Evolutionary conservation across 306 rosid genomes (phyloP).

Genomic region (Leucaena leucocephala): DNA sequence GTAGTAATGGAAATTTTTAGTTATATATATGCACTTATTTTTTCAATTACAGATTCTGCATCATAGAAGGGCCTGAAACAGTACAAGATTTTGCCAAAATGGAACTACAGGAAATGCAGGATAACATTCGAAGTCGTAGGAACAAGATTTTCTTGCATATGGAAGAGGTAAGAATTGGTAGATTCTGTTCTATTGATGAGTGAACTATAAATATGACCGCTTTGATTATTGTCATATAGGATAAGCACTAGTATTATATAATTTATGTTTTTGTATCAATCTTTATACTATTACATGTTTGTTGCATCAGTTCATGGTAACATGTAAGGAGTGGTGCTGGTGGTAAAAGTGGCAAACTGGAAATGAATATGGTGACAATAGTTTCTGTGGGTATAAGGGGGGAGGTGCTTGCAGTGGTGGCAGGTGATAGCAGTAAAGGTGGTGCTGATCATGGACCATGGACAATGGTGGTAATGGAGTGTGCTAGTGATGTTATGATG

Average conservation of each 20-base stretch:
- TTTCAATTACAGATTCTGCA: conserved; percentile 70
- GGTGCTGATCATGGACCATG: not conserved
- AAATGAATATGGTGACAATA: not conserved
- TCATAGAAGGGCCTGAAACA: conserved; percentile 95
- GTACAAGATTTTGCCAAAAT: conserved; percentile 84
- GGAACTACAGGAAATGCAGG: conserved; percentile 91
- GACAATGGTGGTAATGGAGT: not conserved
- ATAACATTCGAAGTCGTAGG: conserved; percentile 86
- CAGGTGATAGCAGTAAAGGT: not conserved
- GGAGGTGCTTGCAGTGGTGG: not conserved
- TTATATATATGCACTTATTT: not conserved
- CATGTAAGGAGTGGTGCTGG: not conserved
- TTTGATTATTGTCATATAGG: not conserved
- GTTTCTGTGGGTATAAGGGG: not conserved
- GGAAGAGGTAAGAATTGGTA: conserved; percentile 76
- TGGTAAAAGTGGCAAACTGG: not conserved
- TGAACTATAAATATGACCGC: not conserved
- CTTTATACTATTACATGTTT: not conserved
- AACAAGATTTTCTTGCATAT: conserved; percentile 91
- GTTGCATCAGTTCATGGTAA: not conserved
- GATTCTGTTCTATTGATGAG: not conserved
- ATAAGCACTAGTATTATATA: not conserved
- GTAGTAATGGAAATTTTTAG: not conserved
- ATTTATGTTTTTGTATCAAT: not conserved
- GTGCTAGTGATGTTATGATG: not conserved